Evolutionary conservation across 2,329 filamentous ascomycete genomes (phyloP), one percentile per base, ranked within the genome.

Genomic region (Alternaria longipes): DNA sequence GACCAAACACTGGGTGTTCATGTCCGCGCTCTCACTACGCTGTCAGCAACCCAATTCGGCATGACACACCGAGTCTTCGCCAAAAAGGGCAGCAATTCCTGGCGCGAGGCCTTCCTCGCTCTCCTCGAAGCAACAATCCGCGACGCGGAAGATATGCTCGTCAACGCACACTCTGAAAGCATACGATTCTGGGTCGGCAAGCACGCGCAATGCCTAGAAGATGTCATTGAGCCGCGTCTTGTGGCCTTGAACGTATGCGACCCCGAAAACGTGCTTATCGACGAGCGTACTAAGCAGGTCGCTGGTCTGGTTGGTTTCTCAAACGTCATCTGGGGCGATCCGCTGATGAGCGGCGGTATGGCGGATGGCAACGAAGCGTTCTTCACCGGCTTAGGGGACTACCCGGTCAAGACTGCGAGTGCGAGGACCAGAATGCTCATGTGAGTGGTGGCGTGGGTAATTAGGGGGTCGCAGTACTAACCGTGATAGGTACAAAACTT

Each of bases 131-230:
- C 81, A 11, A 75, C 83, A 8, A 76, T 89, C 24, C 84, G 84
- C 16, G 86, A 88, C 66, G 84, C 82, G 16, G 86, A 89, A 69
- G 86, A 88, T 59, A 84, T 85, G 74, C 82, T 87, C 12, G 81
- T 89, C 65, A 84, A 82, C 59, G 70, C 88, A 7, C 86, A 86
- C 0, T 88, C 87, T 66, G 80, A 83, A 9, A 81, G 82, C 54
- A 83, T 88, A 58, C 81, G 86, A 34, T 79, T 83, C 59, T 81
- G 84, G 54, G 60, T 85, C n/a, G 73, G 68, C 46, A 80, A 79
- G 30, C 77, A 85, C 36, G 78, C 79, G 2, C 70, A 78, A 9
- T 75, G 76, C 0, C 78, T 89, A 7, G 83, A 86, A 26, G 79
- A 83, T 58, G 81, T 88, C 20, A 83, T 76, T 1, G 75, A 83